phyloP scores from a whole-genome alignment of 768 basidiomycete species.

The Psilocybe azurescens region DNA sequence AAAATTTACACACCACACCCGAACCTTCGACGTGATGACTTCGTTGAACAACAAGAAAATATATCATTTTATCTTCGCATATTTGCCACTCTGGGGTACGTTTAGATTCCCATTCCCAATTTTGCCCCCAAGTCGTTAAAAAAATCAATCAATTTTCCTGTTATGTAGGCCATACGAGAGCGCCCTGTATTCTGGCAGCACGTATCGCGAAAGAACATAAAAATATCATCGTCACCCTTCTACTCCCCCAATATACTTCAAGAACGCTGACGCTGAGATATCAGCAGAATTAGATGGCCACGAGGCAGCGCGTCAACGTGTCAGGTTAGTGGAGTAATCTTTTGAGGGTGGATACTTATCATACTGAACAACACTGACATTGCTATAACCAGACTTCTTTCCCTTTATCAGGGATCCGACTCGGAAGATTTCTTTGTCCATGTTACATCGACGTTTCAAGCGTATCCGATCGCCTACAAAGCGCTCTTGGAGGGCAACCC shows the following conservation, averaged over 20 bases:
- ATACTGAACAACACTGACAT: no score
- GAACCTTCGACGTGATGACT: no score
- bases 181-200: constrained; percentile 11
- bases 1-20: no score
- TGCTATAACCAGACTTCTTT: not conserved
- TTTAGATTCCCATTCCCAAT: no score
- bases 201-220: constrained; percentile 12
- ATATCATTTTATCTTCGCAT: no score
- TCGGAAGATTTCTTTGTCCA: not conserved
- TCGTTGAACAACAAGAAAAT: no score
- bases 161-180: constrained; percentile 12
- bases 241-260: constrained; percentile 5
- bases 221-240: constrained; percentile 12
- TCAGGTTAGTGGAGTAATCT: no score
- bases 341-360: no score
- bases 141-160: no score
- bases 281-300: not conserved
- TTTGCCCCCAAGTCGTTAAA: no score
- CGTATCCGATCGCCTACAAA: constrained; percentile 2
- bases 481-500: constrained; percentile 7
- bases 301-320: no score
- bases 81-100: no score
- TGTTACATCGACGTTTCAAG: not conserved
- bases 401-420: not conserved
- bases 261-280: constrained; percentile 12